phyloP scores from a whole-genome alignment of 2,329 filamentous ascomycete species.

The Sporothrix euskadiensis region DNA sequence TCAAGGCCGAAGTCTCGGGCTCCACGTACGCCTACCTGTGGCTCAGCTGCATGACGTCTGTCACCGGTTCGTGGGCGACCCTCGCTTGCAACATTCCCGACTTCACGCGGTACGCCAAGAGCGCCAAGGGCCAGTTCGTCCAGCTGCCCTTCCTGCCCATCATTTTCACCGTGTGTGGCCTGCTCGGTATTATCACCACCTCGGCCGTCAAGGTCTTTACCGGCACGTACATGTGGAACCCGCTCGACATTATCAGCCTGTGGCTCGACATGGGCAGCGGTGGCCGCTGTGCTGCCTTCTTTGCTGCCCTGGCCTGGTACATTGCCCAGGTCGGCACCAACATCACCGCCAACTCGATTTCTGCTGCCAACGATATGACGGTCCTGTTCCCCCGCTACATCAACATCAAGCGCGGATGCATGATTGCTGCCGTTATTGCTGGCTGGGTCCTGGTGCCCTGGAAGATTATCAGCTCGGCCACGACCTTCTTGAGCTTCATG shows the following conservation, averaged over 20 bases:
- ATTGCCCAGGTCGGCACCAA: conserved; percentile 59
- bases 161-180: conserved; percentile 50
- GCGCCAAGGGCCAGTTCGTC: conserved; percentile 43
- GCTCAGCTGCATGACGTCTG: conserved; percentile 47
- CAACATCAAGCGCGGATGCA: conserved; percentile 59
- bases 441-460: conserved; percentile 64
- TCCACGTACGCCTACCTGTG: conserved; percentile 50
- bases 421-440: conserved; percentile 56
- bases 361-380: conserved; percentile 57
- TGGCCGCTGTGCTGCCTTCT: conserved; percentile 46
- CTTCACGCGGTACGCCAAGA: conserved; percentile 50
- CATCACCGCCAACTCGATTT: conserved; percentile 57
- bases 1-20: conserved; percentile 41
- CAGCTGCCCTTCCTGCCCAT: conserved; percentile 50
- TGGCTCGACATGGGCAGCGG: conserved; percentile 49
- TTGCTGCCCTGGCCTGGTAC: conserved; percentile 55
- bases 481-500: conserved; percentile 65
- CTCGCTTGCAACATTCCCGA: conserved; percentile 55
- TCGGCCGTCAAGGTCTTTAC: conserved; percentile 56
- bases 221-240: conserved; percentile 54
- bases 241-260: conserved; percentile 47
- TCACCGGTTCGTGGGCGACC: conserved; percentile 48
- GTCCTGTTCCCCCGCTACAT: conserved; percentile 55
- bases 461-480: conserved; percentile 63
- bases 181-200: conserved; percentile 59